Evolutionary conservation across 352 stramenopile genomes (phyloP).

Genomic region (Peronospora tabacina): DNA sequence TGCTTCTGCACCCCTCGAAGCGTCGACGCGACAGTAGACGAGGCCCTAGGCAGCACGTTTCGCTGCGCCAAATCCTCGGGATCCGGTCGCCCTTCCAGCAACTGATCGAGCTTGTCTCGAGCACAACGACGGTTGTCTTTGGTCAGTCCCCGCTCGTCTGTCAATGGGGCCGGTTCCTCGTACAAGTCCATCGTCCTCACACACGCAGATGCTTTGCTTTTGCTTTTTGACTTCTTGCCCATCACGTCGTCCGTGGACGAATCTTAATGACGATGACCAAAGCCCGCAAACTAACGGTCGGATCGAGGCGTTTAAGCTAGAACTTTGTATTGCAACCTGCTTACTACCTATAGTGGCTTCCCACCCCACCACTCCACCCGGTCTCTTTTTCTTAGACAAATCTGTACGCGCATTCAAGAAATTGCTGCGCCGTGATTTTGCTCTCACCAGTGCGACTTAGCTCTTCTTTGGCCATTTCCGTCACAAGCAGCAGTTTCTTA

Average conservation of each 20-base stretch:
- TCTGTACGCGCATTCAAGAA: constrained; percentile 82
- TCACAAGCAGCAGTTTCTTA: constrained; percentile 96
- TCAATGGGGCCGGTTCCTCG: constrained; percentile 5
- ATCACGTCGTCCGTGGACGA: constrained; percentile 15
- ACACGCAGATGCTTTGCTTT: constrained; percentile 16
- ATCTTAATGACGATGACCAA: too few relatives aligned
- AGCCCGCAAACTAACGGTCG: too few relatives aligned
- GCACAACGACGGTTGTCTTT: constrained; percentile 32
- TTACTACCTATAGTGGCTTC: too few relatives aligned
- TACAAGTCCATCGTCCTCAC: background rate
- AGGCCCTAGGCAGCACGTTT: constrained; percentile 39
- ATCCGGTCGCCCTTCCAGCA: constrained; percentile 51
- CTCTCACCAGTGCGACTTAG: constrained; percentile 51
- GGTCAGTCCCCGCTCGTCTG: constrained; percentile 20
- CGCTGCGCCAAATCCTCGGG: constrained; percentile 44
- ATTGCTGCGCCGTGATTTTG: constrained; percentile 63
- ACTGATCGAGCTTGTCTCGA: constrained; percentile 61
- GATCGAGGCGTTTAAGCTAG: too few relatives aligned
- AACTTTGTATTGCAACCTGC: too few relatives aligned
- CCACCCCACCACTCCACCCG: background rate
- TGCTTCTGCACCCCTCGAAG: constrained; percentile 70
- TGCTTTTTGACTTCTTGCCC: constrained; percentile 64
- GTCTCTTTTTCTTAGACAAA: constrained; percentile 34
- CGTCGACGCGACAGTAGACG: constrained; percentile 41
- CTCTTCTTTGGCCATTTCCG: constrained; percentile 94